Evolutionary conservation across 1,284 basidiomycete genomes (phyloP), one percentile per base, ranked within the genome.

Genomic region (Heterobasidion irregulare): DNA sequence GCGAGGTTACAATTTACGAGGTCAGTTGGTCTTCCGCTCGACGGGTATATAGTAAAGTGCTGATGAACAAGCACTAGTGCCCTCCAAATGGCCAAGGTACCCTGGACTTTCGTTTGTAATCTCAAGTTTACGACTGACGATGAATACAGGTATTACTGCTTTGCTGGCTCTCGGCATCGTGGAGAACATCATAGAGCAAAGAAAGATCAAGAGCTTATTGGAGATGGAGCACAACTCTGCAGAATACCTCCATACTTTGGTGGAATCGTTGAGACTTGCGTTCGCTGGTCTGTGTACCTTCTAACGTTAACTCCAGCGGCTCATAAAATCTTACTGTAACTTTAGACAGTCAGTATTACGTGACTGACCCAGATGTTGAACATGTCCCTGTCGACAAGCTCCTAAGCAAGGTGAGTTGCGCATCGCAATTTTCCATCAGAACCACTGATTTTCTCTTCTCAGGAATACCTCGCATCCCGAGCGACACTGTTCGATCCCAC

Each of bases 91-190:
- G 95, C 13, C 94, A 98, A 81, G 95, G 70, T 62, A 58, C 8
- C 13, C n/a, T 35, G 38, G 10, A 10, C 13, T 1, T 34, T 36
- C 26, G 26, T 44, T 12, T 32, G 47, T 19, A 13, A 26, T n/a
- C 26, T 36, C 36, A 26, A 44, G 7, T n/a, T 13, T 18, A 12
- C 26, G 4, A n/a, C 38, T 16, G 44, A 26, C 33, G 15, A 44
- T 16, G 10, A 5, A 3, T 34, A 6, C 41, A 86, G 83, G 85
- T 33, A 80, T 98, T n/a, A 94, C 93, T 1, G 92, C 95, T 0
- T 78, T 98, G 9, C 74, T 98, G 49, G 93, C 94, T 5, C 77
- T 98, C 8, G 96, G 95, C 1, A 93, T 99, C 55, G 74, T 99
- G 47, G 95, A 98, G 64, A 83, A 80, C 34, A 78, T 96, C 19